Evolutionary conservation across 1,139 yeast genomes (phyloP).

Genomic region (Groenewaldozyma sp.): DNA sequence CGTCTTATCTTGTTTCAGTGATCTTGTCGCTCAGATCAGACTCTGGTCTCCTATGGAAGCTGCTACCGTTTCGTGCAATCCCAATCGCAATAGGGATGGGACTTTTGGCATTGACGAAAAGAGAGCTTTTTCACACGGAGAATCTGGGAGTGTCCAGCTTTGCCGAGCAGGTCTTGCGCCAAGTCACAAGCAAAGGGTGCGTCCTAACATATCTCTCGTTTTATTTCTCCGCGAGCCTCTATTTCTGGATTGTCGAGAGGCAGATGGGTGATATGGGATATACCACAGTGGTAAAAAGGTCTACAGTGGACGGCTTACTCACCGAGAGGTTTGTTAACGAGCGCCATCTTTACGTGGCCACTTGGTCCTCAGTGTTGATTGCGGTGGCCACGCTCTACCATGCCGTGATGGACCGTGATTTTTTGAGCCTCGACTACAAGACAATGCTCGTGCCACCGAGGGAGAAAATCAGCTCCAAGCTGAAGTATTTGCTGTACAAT

Average conservation of each 20-base stretch:
- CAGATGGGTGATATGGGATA: constrained; percentile 21
- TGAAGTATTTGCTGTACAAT: constrained; percentile 33
- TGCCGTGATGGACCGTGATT: constrained; percentile 50
- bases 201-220: constrained; percentile 33
- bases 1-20: constrained; percentile 15
- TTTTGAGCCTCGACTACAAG: constrained; percentile 40
- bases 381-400: constrained; percentile 46
- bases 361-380: constrained; percentile 35
- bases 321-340: constrained; percentile 38
- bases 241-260: constrained; percentile 30
- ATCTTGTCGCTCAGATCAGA: constrained; percentile 8
- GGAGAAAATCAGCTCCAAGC: constrained; percentile 20
- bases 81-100: constrained; percentile 19
- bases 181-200: constrained; percentile 37
- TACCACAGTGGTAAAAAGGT: no score
- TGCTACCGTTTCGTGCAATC: constrained; percentile 20
- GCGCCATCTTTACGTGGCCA: constrained; percentile 47
- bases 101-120: constrained; percentile 23
- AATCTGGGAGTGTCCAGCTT: constrained; percentile 14
- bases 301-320: no score
- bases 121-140: constrained; percentile 19
- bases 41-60: constrained; percentile 17
- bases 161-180: constrained; percentile 32
- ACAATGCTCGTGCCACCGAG: constrained; percentile 28
- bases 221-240: constrained; percentile 33